These are phyloP conservation scores for Teratosphaeria pseudoeucalypti DNA, from an alignment of 2,329 filamentous ascomycete genomes.

Conservation along the genomic window DNA sequence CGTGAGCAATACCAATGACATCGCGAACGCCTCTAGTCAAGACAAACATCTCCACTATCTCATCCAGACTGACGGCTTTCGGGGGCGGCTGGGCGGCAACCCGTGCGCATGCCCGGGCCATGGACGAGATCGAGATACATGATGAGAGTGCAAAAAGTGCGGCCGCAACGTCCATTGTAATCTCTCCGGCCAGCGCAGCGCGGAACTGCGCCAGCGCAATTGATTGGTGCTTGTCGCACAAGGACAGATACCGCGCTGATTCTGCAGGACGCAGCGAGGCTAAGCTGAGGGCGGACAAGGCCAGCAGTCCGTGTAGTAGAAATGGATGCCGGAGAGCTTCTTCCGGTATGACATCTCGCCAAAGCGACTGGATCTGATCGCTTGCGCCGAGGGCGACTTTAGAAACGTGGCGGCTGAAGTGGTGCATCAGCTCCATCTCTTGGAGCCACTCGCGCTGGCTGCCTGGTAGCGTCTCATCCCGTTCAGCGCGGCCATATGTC, in stretches of 20 bases:
- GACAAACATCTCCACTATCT: slow-evolving; percentile 13
- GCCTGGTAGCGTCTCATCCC: not conserved
- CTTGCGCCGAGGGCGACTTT: slow-evolving; percentile 1
- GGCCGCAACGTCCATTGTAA: slow-evolving; percentile 10
- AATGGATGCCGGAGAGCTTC: slow-evolving; percentile 15
- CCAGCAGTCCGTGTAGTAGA: slow-evolving; percentile 18
- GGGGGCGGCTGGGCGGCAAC: slow-evolving; percentile 8
- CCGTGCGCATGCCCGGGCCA: slow-evolving; percentile 9
- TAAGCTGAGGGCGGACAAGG: slow-evolving; percentile 15
- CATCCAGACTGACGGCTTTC: slow-evolving; percentile 10
- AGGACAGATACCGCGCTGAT: slow-evolving; percentile 8
- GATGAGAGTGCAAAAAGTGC: slow-evolving; percentile 14
- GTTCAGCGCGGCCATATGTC: not conserved
- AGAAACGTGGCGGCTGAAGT: slow-evolving; percentile 8
- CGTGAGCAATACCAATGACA: slow-evolving; percentile 7
- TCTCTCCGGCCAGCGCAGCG: slow-evolving; percentile 8
- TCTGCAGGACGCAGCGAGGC: slow-evolving; percentile 8
- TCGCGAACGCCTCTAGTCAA: slow-evolving; percentile 13
- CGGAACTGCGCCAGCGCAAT: slow-evolving; percentile 14
- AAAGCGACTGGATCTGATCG: slow-evolving; percentile 10
- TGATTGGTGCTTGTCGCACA: slow-evolving; percentile 17
- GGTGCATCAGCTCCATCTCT: slow-evolving; percentile 20
- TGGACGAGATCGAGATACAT: slow-evolving; percentile 4
- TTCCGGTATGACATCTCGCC: slow-evolving; percentile 12
- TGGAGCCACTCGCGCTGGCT: slow-evolving; percentile 14